These are phyloP conservation scores for Cladophialophora bantiana DNA, from an alignment of 2,329 filamentous ascomycete genomes.

Conservation along the genomic window DNA sequence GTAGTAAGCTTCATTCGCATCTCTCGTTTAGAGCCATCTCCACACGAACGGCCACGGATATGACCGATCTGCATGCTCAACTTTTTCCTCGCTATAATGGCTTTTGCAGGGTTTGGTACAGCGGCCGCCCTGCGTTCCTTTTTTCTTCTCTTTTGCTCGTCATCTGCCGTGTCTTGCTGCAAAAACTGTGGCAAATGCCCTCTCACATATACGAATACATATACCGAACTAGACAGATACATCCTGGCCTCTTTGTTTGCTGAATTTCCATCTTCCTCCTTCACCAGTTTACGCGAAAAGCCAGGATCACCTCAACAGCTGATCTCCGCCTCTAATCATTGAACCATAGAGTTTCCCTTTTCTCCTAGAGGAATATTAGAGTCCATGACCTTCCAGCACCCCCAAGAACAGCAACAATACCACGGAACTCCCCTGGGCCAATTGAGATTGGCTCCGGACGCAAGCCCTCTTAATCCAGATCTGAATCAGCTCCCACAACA, in stretches of 20 bases:
- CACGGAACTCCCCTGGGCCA: constrained; percentile 34
- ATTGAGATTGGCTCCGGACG: constrained; percentile 24
- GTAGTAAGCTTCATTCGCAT: no score
- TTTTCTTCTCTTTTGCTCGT: constrained; percentile 14
- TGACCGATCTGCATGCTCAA: not conserved
- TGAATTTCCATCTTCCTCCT: not conserved
- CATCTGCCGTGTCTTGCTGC: constrained; percentile 11
- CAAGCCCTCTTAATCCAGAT: constrained; percentile 26
- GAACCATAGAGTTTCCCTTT: not conserved
- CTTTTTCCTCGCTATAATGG: not conserved
- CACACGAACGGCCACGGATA: not conserved
- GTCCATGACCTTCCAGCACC: constrained; percentile 32
- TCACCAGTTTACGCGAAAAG: not conserved
- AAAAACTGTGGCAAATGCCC: not conserved
- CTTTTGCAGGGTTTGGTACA: constrained; percentile 5
- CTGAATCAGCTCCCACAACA: not conserved
- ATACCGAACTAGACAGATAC: not conserved
- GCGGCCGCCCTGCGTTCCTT: not conserved
- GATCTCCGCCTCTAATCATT: not conserved
- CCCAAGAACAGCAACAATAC: constrained; percentile 17
- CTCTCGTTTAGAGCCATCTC: not conserved
- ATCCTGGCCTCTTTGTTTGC: not conserved
- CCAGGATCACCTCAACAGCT: not conserved
- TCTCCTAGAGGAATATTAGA: not conserved
- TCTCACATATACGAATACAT: not conserved